Base-by-base conservation (phyloP, 1,284 basidiomycete species). In the Ustilago lituana region DNA sequence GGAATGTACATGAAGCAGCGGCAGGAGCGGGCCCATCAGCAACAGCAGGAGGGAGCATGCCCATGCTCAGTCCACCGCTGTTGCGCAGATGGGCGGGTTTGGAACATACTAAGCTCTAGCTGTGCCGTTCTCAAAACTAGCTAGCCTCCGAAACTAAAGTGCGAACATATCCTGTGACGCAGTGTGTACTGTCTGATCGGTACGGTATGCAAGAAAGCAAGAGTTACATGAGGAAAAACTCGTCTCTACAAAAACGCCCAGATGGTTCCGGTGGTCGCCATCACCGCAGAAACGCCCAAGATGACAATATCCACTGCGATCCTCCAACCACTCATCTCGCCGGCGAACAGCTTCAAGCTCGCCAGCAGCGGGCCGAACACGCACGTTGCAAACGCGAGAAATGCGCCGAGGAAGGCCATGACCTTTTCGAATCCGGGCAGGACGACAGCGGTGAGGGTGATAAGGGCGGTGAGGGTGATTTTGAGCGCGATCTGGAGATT, bases 361-460 rank as follows among this genome's bases (percentile, higher is more conserved):
- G 78, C 79, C 15, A 79, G 36, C 15, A 80, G 31, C 0, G 79
- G 79, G 7, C 79, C 79, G 37, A 80, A 70, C 15, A 81, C 77
- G 44, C 79, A 81, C 1, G 78, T 87, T 69, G 90, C 84, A 79
- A 94, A 94, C 0, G 92, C 90, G 32, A 90, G 88, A 82, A 93
- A 94, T 1, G 81, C 89, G 4, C 94, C 93, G 32, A 95, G 84
- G 81, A 94, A 92, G 12, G 91, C 91, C 92, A 97, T 94, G 80
- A 94, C 87, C 20, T 89, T 87, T 68, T 90, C 90, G 80, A 97
- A 96, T 52, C 91, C 87, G 1, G 94, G 94, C 36, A 96, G 84
- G 56, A 89, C 33, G 1, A 80, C 64, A 3, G 79, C 79, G 11
- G 74, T 77, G 7, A 69, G 3, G n/a, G 71, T 55, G 39, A 80